Percentiles rank a stretch among this genome's conserved stretches.
Evolutionary conservation across 2,329 filamentous ascomycete genomes (phyloP).

Genomic region (Pestalotiopsis sp.): DNA sequence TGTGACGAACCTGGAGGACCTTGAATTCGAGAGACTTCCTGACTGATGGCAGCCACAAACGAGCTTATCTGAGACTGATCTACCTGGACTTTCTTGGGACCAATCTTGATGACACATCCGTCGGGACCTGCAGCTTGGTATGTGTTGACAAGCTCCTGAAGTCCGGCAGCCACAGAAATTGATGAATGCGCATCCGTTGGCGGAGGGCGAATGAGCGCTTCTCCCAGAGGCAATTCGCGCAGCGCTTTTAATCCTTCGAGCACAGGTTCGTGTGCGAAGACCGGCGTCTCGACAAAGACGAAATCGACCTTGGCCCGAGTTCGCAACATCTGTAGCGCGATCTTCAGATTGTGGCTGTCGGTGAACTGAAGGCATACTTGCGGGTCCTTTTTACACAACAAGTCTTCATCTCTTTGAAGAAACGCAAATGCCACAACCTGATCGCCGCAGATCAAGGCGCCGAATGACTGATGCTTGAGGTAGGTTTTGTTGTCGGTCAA

Average conservation of each 20-base stretch:
- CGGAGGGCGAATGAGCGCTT: conserved; percentile 45
- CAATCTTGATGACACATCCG: background rate
- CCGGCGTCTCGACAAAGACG: conserved; percentile 61
- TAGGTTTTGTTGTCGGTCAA: conserved; percentile 47
- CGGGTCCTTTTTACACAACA: conserved; percentile 44
- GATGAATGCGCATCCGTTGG: conserved; percentile 11
- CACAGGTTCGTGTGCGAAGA: conserved; percentile 71
- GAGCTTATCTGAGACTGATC: conserved; percentile 55
- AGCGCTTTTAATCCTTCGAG: conserved; percentile 59
- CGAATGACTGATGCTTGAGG: conserved; percentile 62
- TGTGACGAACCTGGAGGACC: conserved; percentile 63
- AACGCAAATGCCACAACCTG: conserved; percentile 60
- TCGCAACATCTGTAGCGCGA: conserved; percentile 46
- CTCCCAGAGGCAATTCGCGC: conserved; percentile 53
- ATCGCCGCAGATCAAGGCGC: conserved; percentile 51
- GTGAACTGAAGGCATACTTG: conserved; percentile 39
- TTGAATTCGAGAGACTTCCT: conserved; percentile 63
- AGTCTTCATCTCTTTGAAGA: conserved; percentile 50
- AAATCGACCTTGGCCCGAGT: conserved; percentile 39
- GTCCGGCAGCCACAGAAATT: background rate
- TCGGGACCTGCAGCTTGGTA: background rate
- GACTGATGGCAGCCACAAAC: conserved; percentile 52
- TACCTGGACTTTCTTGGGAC: conserved; percentile 9
- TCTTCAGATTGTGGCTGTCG: conserved; percentile 43
- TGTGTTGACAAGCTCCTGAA: background rate